Evolutionary conservation across 2,329 filamentous ascomycete species (phyloP).

Genomic region (Tolypocladium nubicola): DNA sequence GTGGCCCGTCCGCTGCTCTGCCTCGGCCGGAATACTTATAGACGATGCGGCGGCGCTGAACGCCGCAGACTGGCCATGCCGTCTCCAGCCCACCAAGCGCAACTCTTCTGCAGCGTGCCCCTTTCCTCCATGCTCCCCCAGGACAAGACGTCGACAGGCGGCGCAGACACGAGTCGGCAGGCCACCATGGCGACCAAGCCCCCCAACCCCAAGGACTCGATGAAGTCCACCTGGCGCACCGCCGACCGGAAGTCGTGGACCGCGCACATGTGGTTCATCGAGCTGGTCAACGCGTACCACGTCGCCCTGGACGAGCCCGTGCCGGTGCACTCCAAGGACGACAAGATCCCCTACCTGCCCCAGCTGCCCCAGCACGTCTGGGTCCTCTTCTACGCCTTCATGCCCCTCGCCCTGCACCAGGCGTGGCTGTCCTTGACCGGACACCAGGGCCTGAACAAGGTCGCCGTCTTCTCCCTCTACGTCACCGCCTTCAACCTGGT

Average conservation of each 20-base stretch:
- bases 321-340: conserved; percentile 27
- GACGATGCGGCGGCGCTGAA: background rate
- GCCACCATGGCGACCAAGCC: background rate
- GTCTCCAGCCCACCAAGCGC: background rate
- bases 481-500: conserved; percentile 25
- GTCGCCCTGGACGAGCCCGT: conserved; percentile 16
- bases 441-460: conserved; percentile 13
- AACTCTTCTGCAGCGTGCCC: background rate
- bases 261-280: conserved; percentile 18
- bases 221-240: conserved; percentile 28
- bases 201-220: conserved; percentile 19
- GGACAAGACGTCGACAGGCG: background rate
- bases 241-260: conserved; percentile 18
- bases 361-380: conserved; percentile 25
- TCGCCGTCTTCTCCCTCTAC: conserved; percentile 25
- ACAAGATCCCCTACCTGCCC: conserved; percentile 27
- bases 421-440: conserved; percentile 18
- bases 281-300: conserved; percentile 18
- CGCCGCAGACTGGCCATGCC: background rate
- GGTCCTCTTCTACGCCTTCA: conserved; percentile 25
- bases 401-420: conserved; percentile 27
- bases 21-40: background rate
- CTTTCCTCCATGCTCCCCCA: background rate
- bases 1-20: background rate
- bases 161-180: background rate